Conservation (phyloP, 306 rosid genomes). For the Fagus crenata region DNA sequence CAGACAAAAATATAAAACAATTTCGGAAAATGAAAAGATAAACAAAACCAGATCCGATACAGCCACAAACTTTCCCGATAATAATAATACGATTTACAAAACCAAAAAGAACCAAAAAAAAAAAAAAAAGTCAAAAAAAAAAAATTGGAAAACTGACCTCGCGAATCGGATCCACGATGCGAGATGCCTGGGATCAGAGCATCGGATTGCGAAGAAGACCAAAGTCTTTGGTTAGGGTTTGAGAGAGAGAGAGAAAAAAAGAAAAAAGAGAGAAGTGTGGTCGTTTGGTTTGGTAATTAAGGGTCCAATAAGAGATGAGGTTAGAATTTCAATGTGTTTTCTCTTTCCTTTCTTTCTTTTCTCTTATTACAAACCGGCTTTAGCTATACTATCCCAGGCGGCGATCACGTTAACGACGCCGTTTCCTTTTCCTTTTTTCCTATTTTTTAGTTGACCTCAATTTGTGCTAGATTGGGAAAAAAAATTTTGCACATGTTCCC, state of each 20-base stretch:
- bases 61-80: conserved; percentile 1
- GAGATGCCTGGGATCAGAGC: conserved; percentile 12
- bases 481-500: too few relatives aligned
- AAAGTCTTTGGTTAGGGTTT: conserved; percentile 53
- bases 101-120: background rate
- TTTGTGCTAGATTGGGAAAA: too few relatives aligned
- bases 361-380: background rate
- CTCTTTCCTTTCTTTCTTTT: background rate
- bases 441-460: background rate
- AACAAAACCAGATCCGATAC: conserved; percentile 39
- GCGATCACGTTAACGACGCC: conserved; percentile 33
- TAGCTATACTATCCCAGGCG: conserved; percentile 7
- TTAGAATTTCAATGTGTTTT: conserved; percentile 27
- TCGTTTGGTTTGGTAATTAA: conserved; percentile 16
- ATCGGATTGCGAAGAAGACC: conserved; percentile 30
- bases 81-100: background rate
- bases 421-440: conserved; percentile 5
- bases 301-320: conserved; percentile 32
- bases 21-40: background rate
- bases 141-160: conserved; percentile 31
- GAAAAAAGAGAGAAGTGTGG: background rate
- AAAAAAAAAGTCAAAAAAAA: background rate
- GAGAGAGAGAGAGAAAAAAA: conserved; percentile 9
- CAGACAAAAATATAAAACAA: too few relatives aligned
- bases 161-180: conserved; percentile 29